Conservation (phyloP, 768 basidiomycete species). For the Scleroderma bovista region DNA sequence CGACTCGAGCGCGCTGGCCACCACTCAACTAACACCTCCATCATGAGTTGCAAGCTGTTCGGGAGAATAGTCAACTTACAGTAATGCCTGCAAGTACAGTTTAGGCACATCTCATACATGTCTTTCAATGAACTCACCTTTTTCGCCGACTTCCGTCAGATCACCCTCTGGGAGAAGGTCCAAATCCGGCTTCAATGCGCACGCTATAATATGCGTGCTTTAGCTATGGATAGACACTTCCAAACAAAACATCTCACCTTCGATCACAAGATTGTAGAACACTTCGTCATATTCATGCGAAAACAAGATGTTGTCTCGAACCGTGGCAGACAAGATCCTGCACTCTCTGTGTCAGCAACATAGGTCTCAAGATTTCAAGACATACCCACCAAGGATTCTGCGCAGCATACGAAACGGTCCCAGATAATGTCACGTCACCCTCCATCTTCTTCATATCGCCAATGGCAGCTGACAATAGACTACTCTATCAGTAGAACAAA, state of each 20-base stretch:
- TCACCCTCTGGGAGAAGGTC: slow-evolving; percentile 78
- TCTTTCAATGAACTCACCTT: slow-evolving; percentile 39
- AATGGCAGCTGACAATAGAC: slow-evolving; percentile 71
- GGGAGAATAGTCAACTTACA: slow-evolving; percentile 30
- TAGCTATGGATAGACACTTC: background rate
- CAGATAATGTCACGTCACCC: slow-evolving; percentile 65
- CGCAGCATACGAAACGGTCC: slow-evolving; percentile 75
- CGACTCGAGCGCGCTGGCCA: slow-evolving; percentile 78
- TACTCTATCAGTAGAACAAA: slow-evolving; percentile 41
- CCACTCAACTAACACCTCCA: slow-evolving; percentile 54
- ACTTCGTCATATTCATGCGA: slow-evolving; percentile 82
- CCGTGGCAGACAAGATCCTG: slow-evolving; percentile 80
- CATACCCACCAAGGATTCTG: slow-evolving; percentile 74
- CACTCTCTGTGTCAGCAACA: background rate
- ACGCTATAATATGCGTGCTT: slow-evolving; percentile 41
- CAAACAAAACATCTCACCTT: slow-evolving; percentile 42
- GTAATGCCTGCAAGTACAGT: slow-evolving; percentile 42
- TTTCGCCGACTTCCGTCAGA: slow-evolving; percentile 80
- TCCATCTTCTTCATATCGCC: slow-evolving; percentile 81
- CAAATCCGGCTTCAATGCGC: slow-evolving; percentile 80
- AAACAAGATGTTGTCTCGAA: slow-evolving; percentile 90
- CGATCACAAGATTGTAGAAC: slow-evolving; percentile 78
- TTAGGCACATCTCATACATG: background rate
- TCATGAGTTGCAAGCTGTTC: slow-evolving; percentile 10
- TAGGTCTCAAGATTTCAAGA: background rate